Evolutionary conservation across 2,329 filamentous ascomycete genomes (phyloP).

Genomic region (Colletotrichum horii): DNA sequence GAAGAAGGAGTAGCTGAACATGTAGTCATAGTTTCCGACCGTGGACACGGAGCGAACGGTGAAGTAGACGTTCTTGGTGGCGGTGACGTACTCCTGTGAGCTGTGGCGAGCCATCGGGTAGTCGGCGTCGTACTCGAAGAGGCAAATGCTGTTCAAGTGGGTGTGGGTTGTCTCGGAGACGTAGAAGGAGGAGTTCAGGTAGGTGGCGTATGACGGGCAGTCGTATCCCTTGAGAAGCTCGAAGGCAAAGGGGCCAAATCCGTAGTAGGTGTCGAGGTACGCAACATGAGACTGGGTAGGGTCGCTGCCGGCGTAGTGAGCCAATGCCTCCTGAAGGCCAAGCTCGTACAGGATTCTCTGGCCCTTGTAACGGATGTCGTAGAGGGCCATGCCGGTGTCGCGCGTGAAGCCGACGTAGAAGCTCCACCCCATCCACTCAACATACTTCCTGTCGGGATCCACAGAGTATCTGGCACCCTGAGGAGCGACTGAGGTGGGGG

Average conservation of each 20-base stretch:
- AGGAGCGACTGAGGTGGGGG: conserved; percentile 29
- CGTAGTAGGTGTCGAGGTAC: conserved; percentile 53
- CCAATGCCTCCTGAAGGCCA: conserved; percentile 60
- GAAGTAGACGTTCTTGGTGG: conserved; percentile 53
- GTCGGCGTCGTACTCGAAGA: conserved; percentile 58
- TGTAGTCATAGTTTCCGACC: conserved; percentile 60
- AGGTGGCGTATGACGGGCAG: conserved; percentile 56
- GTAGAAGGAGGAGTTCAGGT: conserved; percentile 52
- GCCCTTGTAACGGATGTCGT: conserved; percentile 59
- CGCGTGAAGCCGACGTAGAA: conserved; percentile 58
- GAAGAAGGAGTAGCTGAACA: conserved; percentile 56
- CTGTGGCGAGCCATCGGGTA: conserved; percentile 56
- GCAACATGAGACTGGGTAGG: conserved; percentile 53
- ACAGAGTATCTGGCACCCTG: conserved; percentile 45
- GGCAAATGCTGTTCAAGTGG: conserved; percentile 56
- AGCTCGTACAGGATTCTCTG: conserved; percentile 61
- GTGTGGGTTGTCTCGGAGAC: conserved; percentile 46
- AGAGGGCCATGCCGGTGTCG: conserved; percentile 53
- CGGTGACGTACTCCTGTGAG: conserved; percentile 41
- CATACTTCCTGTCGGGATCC: conserved; percentile 46
- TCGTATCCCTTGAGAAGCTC: conserved; percentile 54
- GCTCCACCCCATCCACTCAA: conserved; percentile 56
- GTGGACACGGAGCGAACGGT: conserved; percentile 50
- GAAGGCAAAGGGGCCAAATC: conserved; percentile 50
- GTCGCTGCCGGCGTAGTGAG: conserved; percentile 66